Conservation (phyloP, 352 stramenopile species). For the Sclerospora graminicola region DNA sequence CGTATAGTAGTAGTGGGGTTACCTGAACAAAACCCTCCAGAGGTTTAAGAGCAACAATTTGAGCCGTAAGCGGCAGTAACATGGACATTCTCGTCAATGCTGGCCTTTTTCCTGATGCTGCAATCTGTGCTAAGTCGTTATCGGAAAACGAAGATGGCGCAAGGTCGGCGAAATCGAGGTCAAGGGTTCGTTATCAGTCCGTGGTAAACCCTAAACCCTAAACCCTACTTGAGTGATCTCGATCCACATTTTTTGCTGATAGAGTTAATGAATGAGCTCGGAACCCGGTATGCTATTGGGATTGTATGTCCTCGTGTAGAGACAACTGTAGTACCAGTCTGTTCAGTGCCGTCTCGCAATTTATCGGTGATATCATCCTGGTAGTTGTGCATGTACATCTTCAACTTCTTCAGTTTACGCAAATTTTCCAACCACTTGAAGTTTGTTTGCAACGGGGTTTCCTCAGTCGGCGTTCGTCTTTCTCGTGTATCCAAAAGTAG, state of each 20-base stretch:
- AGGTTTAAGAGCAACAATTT: conserved; percentile 30
- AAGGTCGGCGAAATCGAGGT: conserved; percentile 17
- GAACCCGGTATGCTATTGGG: conserved; percentile 21
- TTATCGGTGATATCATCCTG: conserved; percentile 25
- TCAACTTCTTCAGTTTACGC: conserved; percentile 27
- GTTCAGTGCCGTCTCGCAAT: conserved; percentile 20
- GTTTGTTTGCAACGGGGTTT: conserved; percentile 1
- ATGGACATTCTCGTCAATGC: conserved; percentile 24
- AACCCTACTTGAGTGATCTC: conserved; percentile 32
- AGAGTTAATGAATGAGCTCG: conserved; percentile 22
- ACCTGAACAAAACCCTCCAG: conserved; percentile 31
- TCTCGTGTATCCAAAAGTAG: conserved; percentile 30
- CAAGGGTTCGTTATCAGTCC: conserved; percentile 26
- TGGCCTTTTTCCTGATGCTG: conserved; percentile 17
- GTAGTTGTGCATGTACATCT: conserved; percentile 30
- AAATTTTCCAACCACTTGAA: conserved; percentile 25
- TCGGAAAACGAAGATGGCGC: conserved; percentile 24
- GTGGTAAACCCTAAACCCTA: conserved; percentile 16
- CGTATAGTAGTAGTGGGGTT: conserved; percentile 35
- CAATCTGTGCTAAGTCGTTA: conserved; percentile 29
- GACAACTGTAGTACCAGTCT: conserved; percentile 11
- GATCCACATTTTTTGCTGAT: conserved; percentile 15
- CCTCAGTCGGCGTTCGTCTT: conserved; percentile 1
- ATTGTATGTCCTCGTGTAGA: conserved; percentile 19
- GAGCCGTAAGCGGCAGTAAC: conserved; percentile 23